Evolutionary conservation across 1,139 yeast species (phyloP).

Genomic region (Nematodospora anomalae): DNA sequence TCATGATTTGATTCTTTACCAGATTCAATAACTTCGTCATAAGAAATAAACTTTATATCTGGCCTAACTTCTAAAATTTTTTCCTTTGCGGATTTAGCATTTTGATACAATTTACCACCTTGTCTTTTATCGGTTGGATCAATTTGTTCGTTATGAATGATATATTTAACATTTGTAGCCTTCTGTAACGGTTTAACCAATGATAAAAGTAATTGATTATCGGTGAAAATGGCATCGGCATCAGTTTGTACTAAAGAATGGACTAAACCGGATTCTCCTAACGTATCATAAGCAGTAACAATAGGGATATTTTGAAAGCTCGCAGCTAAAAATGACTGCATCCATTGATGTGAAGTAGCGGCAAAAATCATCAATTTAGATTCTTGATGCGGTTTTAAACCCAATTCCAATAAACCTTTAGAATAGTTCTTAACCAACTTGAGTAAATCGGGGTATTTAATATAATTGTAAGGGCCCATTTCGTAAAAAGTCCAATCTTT

Average conservation of each 20-base stretch:
- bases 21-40: constrained; percentile 61
- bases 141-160: constrained; percentile 70
- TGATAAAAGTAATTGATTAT: constrained; percentile 65
- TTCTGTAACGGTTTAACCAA: constrained; percentile 71
- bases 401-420: constrained; percentile 72
- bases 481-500: constrained; percentile 90
- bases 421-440: constrained; percentile 56
- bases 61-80: constrained; percentile 67
- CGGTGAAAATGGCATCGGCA: constrained; percentile 78
- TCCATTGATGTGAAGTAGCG: constrained; percentile 82
- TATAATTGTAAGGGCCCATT: constrained; percentile 66
- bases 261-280: constrained; percentile 88
- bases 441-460: constrained; percentile 60
- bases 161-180: constrained; percentile 60
- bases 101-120: constrained; percentile 54
- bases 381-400: constrained; percentile 62
- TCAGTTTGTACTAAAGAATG: constrained; percentile 84
- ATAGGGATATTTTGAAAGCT: constrained; percentile 77
- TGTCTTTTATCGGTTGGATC: constrained; percentile 63
- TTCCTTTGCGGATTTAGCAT: constrained; percentile 58
- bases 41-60: constrained; percentile 67
- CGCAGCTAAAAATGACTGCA: constrained; percentile 81
- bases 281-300: constrained; percentile 96
- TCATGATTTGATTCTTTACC: constrained; percentile 54
- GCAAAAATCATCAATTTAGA: constrained; percentile 84